A percentile compares a stretch with the other conserved stretches of the same genome.
phyloP scores from a whole-genome alignment of 192 early-diverging fungal species.

The Chytriomyces confervae region DNA sequence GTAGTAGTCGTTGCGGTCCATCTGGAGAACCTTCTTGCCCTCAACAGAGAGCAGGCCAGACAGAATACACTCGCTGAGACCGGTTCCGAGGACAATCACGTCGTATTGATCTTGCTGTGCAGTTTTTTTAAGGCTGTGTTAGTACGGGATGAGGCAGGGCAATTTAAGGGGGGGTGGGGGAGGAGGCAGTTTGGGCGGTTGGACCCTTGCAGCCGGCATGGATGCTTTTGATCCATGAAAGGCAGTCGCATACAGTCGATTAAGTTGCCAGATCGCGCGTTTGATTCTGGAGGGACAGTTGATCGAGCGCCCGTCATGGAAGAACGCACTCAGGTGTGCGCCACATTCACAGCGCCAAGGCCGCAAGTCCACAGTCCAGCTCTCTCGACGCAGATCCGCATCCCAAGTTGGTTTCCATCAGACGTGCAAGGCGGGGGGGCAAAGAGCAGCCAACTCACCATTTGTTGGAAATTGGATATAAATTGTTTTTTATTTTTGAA shows the following conservation, averaged over 20 bases:
- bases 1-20: slow-evolving; percentile 69
- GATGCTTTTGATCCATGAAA: slow-evolving; percentile 59
- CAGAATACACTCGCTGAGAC: slow-evolving; percentile 55
- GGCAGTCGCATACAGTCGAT: slow-evolving; percentile 65
- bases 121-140: background rate
- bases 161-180: no score
- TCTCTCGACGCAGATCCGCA: no score
- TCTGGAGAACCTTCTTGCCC: slow-evolving; percentile 43
- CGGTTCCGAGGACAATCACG: slow-evolving; percentile 53
- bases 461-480: no score
- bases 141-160: no score
- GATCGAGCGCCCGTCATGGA: background rate
- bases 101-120: slow-evolving; percentile 28
- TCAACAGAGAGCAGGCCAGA: slow-evolving; percentile 55
- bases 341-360: no score
- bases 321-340: no score
- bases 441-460: no score
- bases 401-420: no score
- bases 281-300: background rate
- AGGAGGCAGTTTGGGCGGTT: background rate
- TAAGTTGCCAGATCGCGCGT: slow-evolving; percentile 41
- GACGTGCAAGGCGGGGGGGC: no score
- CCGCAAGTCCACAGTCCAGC: no score
- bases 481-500: no score
- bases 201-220: slow-evolving; percentile 67